Percentiles rank a stretch among this genome's conserved stretches.
Conservation (phyloP, 1,284 basidiomycete genomes). For the Cryptococcus wingfieldii region DNA sequence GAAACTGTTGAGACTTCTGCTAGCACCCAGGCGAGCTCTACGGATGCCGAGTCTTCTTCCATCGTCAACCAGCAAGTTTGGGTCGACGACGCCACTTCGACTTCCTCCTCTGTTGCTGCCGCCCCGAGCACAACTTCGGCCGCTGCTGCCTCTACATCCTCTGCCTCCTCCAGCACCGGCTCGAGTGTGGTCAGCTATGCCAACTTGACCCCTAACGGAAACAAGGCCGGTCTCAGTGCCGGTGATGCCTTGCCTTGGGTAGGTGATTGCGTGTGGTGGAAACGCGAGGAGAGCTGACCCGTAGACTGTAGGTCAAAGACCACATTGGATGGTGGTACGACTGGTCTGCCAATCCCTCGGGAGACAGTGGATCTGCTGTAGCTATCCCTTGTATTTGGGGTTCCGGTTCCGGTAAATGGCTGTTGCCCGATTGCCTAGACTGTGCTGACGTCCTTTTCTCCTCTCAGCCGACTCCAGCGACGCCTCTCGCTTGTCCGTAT, state of each 20-base stretch:
- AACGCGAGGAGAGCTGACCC: too few species aligned
- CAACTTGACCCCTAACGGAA: conserved; percentile 32
- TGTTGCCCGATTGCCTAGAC: too few species aligned
- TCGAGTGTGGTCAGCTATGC: conserved; percentile 1
- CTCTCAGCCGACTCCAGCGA: conserved; percentile 21
- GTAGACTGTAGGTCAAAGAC: conserved; percentile 4
- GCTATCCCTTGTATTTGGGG: conserved; percentile 49
- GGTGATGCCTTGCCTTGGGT: conserved; percentile 28
- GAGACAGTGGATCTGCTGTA: conserved; percentile 20
- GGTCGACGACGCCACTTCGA: conserved; percentile 1
- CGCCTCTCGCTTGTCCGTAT: conserved; percentile 32
- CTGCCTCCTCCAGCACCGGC: not conserved
- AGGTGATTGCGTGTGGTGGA: too few species aligned
- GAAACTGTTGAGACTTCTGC: not conserved
- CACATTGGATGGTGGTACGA: conserved; percentile 47
- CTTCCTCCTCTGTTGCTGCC: not conserved
- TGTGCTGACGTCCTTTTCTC: too few species aligned
- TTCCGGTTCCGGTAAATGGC: conserved; percentile 14
- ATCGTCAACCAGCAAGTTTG: not conserved
- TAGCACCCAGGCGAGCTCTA: not conserved
- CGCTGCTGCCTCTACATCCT: not conserved
- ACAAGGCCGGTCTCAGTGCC: conserved; percentile 42
- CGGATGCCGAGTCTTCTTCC: not conserved
- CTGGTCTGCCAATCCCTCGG: conserved; percentile 27
- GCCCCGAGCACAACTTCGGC: not conserved